phyloP scores from a whole-genome alignment of 768 basidiomycete genomes.

The Hirschioporus abietinus region DNA sequence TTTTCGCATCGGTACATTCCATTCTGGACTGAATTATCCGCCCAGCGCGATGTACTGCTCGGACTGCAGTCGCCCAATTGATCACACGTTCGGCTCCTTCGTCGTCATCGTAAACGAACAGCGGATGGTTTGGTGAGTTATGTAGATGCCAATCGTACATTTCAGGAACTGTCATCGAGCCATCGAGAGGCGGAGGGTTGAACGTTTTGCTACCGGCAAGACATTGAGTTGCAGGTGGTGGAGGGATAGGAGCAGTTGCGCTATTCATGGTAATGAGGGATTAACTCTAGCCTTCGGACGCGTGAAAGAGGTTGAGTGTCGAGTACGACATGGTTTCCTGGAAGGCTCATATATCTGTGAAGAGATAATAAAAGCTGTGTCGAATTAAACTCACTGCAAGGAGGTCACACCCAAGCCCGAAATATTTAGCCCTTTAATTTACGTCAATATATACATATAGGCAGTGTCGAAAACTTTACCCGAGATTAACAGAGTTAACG shows the following conservation, averaged over 20 bases:
- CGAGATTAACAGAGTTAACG: too few relatives aligned
- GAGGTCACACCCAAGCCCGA: too few relatives aligned
- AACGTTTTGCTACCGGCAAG: slow-evolving; percentile 25
- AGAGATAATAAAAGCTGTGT: too few relatives aligned
- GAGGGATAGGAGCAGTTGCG: not conserved
- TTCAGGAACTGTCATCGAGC: slow-evolving; percentile 26
- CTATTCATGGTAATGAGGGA: too few relatives aligned
- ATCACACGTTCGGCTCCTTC: slow-evolving; percentile 15
- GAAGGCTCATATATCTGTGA: too few relatives aligned
- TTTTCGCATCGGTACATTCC: not conserved
- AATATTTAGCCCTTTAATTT: too few relatives aligned
- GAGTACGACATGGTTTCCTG: too few relatives aligned
- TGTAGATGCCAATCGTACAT: slow-evolving; percentile 30
- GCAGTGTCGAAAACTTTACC: too few relatives aligned
- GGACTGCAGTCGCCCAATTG: slow-evolving; percentile 21
- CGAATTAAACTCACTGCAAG: too few relatives aligned
- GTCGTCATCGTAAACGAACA: slow-evolving; percentile 22
- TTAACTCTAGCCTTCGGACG: too few relatives aligned
- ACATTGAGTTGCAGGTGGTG: slow-evolving; percentile 20
- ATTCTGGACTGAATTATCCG: slow-evolving; percentile 9
- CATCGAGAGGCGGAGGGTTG: slow-evolving; percentile 26
- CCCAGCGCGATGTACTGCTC: slow-evolving; percentile 22
- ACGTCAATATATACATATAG: too few relatives aligned
- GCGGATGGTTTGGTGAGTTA: slow-evolving; percentile 27
- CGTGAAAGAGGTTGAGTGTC: too few relatives aligned